Evolutionary conservation across 2,329 filamentous ascomycete species (phyloP).

Genomic region (Beauveria caledonica): DNA sequence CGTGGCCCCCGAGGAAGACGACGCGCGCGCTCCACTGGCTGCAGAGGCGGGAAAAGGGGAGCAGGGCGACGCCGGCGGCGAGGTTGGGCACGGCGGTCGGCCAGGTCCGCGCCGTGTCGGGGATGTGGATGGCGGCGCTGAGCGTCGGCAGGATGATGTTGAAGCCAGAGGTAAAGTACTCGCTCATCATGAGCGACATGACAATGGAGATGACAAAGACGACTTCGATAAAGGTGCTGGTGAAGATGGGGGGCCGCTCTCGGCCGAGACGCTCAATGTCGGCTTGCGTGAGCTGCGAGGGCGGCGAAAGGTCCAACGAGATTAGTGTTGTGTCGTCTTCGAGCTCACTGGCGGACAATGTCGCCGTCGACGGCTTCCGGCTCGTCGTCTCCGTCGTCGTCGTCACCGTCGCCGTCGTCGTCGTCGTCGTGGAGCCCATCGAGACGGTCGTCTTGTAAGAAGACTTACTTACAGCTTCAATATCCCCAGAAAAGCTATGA

Average conservation of each 20-base stretch:
- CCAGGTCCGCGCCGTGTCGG: slow-evolving; percentile 51
- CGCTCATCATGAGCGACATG: slow-evolving; percentile 12
- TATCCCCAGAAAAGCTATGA: no score
- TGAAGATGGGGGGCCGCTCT: slow-evolving; percentile 47
- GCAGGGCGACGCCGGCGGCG: slow-evolving; percentile 44
- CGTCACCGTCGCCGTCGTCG: no score
- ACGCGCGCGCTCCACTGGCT: slow-evolving; percentile 50
- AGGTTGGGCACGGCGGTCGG: slow-evolving; percentile 51
- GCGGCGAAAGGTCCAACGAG: background rate
- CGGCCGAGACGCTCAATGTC: slow-evolving; percentile 49
- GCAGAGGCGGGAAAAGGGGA: slow-evolving; percentile 48
- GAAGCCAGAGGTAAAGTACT: slow-evolving; percentile 15
- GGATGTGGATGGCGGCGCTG: slow-evolving; percentile 52
- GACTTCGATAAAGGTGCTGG: slow-evolving; percentile 41
- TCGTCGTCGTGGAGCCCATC: background rate
- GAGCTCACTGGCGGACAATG: background rate
- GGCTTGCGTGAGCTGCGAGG: background rate
- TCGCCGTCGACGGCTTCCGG: background rate
- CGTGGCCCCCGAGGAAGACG: slow-evolving; percentile 44
- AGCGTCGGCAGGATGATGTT: slow-evolving; percentile 53
- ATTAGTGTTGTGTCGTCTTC: background rate
- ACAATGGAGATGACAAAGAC: slow-evolving; percentile 34
- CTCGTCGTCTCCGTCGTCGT: background rate
- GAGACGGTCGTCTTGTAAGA: background rate
- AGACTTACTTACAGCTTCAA: no score